Percentiles rank a stretch among this genome's conserved stretches.
phyloP scores from a whole-genome alignment of 2,329 filamentous ascomycete genomes.

The Canariomyces notabilis region DNA sequence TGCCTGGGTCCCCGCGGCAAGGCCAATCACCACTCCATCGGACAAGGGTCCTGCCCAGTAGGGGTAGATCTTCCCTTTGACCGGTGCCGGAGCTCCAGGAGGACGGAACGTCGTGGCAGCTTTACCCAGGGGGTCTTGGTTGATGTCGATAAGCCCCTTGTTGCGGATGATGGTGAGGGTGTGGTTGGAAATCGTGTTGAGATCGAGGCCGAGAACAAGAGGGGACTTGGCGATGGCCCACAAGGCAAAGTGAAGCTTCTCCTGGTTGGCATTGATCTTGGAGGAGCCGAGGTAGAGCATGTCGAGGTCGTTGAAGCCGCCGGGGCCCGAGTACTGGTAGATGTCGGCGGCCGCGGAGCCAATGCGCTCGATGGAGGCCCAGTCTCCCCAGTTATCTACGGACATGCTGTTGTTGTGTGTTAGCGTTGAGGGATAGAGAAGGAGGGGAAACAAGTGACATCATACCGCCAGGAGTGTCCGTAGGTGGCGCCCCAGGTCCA shows the following conservation, averaged over 20 bases:
- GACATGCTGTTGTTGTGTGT: constrained; percentile 10
- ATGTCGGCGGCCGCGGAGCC: constrained; percentile 14
- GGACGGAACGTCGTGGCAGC: constrained; percentile 25
- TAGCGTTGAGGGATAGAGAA: too few relatives aligned
- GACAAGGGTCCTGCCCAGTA: constrained; percentile 38
- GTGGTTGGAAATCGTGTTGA: constrained; percentile 21
- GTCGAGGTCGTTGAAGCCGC: constrained; percentile 30
- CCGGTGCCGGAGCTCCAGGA: constrained; percentile 34
- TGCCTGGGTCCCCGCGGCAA: constrained; percentile 36
- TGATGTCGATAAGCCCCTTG: constrained; percentile 27
- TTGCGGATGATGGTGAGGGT: constrained; percentile 23
- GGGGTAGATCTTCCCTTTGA: constrained; percentile 36
- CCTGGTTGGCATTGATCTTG: constrained; percentile 18
- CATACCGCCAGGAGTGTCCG: constrained; percentile 18
- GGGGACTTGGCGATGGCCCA: constrained; percentile 29
- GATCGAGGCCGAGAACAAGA: constrained; percentile 25
- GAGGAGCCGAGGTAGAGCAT: constrained; percentile 24
- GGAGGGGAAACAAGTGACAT: too few relatives aligned
- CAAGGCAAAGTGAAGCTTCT: constrained; percentile 27
- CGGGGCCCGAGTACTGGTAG: constrained; percentile 22
- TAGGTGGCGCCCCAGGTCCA: constrained; percentile 19
- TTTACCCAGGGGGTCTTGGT: constrained; percentile 26
- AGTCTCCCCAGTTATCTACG: constrained; percentile 20
- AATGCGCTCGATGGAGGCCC: constrained; percentile 19
- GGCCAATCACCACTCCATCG: constrained; percentile 33